Conservation (phyloP, 495 filamentous ascomycete species). For the Xylaria grammica region DNA sequence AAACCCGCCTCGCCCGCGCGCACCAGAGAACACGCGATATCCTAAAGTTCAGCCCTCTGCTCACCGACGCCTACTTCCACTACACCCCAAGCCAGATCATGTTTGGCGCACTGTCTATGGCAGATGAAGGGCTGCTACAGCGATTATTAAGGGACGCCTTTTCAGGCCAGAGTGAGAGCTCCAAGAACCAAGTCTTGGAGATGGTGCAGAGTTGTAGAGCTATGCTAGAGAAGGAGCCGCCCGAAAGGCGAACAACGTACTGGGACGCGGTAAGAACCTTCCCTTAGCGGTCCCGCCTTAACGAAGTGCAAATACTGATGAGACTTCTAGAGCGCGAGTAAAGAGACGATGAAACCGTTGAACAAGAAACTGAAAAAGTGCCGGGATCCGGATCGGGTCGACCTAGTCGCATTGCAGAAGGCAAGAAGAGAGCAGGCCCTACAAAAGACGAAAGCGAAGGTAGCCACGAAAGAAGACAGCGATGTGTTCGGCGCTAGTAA, state of each 20-base stretch:
- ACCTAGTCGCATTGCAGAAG: slow-evolving; percentile 63
- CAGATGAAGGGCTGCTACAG: slow-evolving; percentile 71
- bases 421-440: slow-evolving; percentile 47
- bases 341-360: slow-evolving; percentile 56
- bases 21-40: slow-evolving; percentile 72
- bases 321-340: slow-evolving; percentile 38
- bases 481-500: slow-evolving; percentile 46
- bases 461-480: slow-evolving; percentile 45
- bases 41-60: slow-evolving; percentile 76
- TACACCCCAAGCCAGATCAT: slow-evolving; percentile 95
- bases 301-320: background rate
- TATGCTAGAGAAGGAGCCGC: slow-evolving; percentile 55
- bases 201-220: slow-evolving; percentile 56
- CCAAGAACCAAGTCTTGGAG: slow-evolving; percentile 51
- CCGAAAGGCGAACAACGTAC: slow-evolving; percentile 46
- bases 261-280: slow-evolving; percentile 46
- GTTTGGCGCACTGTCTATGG: slow-evolving; percentile 76
- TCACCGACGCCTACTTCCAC: slow-evolving; percentile 94
- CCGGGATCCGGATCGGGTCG: slow-evolving; percentile 71
- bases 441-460: slow-evolving; percentile 52
- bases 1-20: slow-evolving; percentile 65
- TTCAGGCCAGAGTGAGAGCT: slow-evolving; percentile 35
- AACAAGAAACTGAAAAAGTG: slow-evolving; percentile 80
- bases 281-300: background rate
- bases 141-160: slow-evolving; percentile 80